Evolutionary conservation across 495 filamentous ascomycete species (phyloP), one percentile per base, ranked within the genome.

Genomic region (Staphylotrichum longicolle): DNA sequence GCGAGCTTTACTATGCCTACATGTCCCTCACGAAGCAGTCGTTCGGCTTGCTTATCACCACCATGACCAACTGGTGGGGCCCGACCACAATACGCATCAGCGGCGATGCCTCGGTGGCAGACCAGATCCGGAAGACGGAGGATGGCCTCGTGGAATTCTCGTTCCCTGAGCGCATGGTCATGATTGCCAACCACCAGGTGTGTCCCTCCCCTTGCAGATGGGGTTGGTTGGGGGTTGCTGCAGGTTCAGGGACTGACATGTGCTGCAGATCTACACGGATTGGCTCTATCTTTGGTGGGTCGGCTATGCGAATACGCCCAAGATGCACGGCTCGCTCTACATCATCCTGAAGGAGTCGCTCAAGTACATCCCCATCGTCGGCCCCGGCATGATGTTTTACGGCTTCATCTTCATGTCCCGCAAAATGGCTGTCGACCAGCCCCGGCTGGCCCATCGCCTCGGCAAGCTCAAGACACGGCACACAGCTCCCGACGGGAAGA

Each of bases 241-340:
- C 2, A 9, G 6, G 44, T 37, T 46, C 30, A 4, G 37, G 41
- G 7, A 8, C 54, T 57, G 32, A 57, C 33, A 47, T 47, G 37
- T 52, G 27, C 2, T 30, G 32, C 39, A 60, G 81, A 82, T 94
- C 53, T 94, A 94, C 66, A 91, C 90, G 6, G 90, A 94, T 74
- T 94, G 90, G 90, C 72, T 93, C 10, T 94, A 94, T 69, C 78
- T 94, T 11, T 94, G 90, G 90, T 94, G 90, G 89, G 83, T 88
- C 15, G 86, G 86, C 30, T 94, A 93, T 64, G 86, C 90, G 32
- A 83, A 82, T 66, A 65, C 62, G 1, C 82, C 86, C 32, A 74
- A 78, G 46, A 87, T 88, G 81, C 89, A 92, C 62, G 91, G 91
- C n/a, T 87, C 89, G 58, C 75, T 94, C 60, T 93, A 86, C 72